Base-by-base conservation (phyloP, 768 basidiomycete species). In the Amanita exitialis region DNA sequence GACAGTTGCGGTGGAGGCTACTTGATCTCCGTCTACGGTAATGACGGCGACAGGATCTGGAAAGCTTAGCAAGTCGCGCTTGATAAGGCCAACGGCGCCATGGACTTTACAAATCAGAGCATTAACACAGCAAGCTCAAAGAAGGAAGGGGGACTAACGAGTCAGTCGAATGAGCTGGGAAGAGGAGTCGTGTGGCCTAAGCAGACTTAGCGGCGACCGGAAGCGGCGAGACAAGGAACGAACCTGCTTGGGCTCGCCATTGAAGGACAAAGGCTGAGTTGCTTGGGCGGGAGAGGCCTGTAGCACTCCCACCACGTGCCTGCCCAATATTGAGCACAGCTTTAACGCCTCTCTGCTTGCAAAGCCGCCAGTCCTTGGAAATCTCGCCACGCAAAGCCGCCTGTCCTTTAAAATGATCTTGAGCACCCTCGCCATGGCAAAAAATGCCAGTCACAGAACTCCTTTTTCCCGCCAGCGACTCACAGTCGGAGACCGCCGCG, bases 11-110 rank as follows among this genome's bases (percentile, higher is more conserved):
- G 90, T 91, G 21, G 86, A 85, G 62, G 78, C 80, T 12, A 85
- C 85, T 64, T 91, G 86, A 58, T 89, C 83, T 43, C 81, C 84
- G 61, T 92, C 90, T 53, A 92, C 85, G 5, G 86, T 89, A 44
- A 95, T 74, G 10, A 92, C 86, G 6, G 87, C 90, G 61, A 91
- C 91, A 3, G 91, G 91, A 66, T 92, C 90, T 2, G 91, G 91
- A 8, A 90, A 73, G 57, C 85, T 74, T 61, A 90, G 79, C 6
- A 90, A 68, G 58, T 90, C 87, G 25, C 88, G 79, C 63, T 90
- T 90, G 55, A 72, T 75, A 23, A 91, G 76, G 34, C 79, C 78
- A 56, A 74, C 80, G 36, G 89, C 92, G 23, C 83, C 84, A 59
- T 84, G 81, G 51, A 91, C 89, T 90, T 47, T 36, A 23, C 15